phyloP scores from a whole-genome alignment of 129 eudicot species.

The Flaveria sonorensis region DNA sequence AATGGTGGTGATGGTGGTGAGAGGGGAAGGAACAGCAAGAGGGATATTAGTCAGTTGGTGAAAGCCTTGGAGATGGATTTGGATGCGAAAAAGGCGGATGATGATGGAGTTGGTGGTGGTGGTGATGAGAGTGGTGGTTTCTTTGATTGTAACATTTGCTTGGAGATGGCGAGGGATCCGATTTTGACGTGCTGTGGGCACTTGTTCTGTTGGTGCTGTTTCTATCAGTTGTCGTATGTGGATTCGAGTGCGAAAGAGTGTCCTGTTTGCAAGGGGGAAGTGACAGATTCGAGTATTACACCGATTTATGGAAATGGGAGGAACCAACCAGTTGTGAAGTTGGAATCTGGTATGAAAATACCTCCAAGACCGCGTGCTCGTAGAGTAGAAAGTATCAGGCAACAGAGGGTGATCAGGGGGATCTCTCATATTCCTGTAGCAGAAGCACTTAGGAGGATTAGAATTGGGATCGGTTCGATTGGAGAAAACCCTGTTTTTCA shows the following conservation, averaged over 20 bases:
- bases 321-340: conserved; percentile 28
- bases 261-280: conserved; percentile 83
- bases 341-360: conserved; percentile 51
- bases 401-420: conserved; percentile 49
- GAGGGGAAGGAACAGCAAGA: conserved; percentile 51
- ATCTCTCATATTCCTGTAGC: conserved; percentile 73
- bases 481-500: conserved; percentile 36
- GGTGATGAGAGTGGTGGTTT: conserved; percentile 51
- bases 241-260: conserved; percentile 67
- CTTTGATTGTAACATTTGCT: conserved; percentile 72
- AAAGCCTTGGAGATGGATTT: conserved; percentile 68
- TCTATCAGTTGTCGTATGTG: conserved; percentile 54
- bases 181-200: conserved; percentile 80
- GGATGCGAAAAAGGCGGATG: conserved; percentile 45
- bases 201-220: conserved; percentile 78
- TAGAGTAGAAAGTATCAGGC: conserved; percentile 66
- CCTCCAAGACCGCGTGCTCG: conserved; percentile 81
- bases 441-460: conserved; percentile 77
- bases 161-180: conserved; percentile 64
- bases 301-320: conserved; percentile 69
- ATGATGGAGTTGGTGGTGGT: conserved; percentile 40
- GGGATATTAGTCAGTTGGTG: conserved; percentile 62
- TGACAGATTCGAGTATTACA: conserved; percentile 49
- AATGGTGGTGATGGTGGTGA: conserved; percentile 23
- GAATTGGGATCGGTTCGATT: conserved; percentile 59